Percentiles rank a stretch among this genome's conserved stretches.
phyloP scores from a whole-genome alignment of 805 yeast genomes.

The Kodamaea jinghongensis region DNA sequence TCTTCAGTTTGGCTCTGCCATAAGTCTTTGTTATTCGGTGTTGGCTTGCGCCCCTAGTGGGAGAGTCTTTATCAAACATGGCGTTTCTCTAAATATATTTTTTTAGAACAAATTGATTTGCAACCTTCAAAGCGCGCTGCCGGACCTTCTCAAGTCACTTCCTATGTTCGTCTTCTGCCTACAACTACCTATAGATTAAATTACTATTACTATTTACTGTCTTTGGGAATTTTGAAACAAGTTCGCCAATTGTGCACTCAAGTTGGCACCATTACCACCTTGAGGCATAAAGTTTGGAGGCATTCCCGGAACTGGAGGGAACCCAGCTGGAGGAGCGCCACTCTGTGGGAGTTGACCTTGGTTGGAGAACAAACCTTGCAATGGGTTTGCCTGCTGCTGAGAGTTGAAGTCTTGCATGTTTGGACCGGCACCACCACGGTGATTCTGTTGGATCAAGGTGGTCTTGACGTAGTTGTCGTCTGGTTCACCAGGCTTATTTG shows the following conservation, averaged over 20 bases:
- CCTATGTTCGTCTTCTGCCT: no score
- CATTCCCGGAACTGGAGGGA: slow-evolving; percentile 10
- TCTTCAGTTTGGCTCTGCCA: no score
- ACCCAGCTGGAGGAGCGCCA: slow-evolving; percentile 6
- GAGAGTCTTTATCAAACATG: slow-evolving; percentile 3
- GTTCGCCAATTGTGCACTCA: slow-evolving; percentile 38
- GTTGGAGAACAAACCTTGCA: slow-evolving; percentile 44
- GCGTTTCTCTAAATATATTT: background rate
- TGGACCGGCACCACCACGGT: slow-evolving; percentile 14
- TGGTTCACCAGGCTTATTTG: slow-evolving; percentile 64
- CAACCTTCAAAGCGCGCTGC: background rate
- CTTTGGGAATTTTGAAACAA: slow-evolving; percentile 28
- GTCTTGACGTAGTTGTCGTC: slow-evolving; percentile 41
- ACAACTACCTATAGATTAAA: background rate
- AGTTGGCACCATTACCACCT: slow-evolving; percentile 24
- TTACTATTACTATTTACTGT: slow-evolving; percentile 3
- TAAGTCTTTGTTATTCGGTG: no score
- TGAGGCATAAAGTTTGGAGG: slow-evolving; percentile 9
- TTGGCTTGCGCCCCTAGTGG: background rate
- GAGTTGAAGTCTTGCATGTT: slow-evolving; percentile 34
- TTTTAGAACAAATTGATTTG: background rate
- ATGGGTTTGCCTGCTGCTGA: slow-evolving; percentile 42
- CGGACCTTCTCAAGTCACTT: no score
- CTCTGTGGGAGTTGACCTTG: slow-evolving; percentile 9
- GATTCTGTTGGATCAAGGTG: slow-evolving; percentile 21